Percentiles rank a stretch among this genome's conserved stretches.
phyloP scores from a whole-genome alignment of 345 rosid genomes.

The Toxicodendron radicans region DNA sequence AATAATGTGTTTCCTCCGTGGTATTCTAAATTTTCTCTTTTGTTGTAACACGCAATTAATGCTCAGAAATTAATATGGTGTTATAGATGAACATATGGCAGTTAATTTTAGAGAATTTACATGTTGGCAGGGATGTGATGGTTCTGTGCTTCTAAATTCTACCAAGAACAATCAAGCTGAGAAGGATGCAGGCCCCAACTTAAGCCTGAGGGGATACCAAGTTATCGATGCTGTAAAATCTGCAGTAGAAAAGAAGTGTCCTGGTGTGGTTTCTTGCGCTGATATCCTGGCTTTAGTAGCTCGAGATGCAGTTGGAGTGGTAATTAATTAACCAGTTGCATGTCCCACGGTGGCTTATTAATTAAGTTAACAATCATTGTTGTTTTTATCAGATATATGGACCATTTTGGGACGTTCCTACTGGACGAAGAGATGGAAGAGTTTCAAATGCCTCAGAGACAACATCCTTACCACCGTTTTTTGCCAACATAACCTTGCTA shows the following conservation, averaged over 20 bases:
- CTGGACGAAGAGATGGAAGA: slow-evolving; percentile 66
- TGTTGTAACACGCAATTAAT: too few species aligned
- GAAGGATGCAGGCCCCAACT: slow-evolving; percentile 42
- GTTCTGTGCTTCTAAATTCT: slow-evolving; percentile 45
- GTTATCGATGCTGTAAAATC: slow-evolving; percentile 51
- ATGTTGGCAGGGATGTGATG: slow-evolving; percentile 52
- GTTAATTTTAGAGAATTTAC: neutral
- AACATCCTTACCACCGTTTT: slow-evolving; percentile 41
- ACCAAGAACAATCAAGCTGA: slow-evolving; percentile 37
- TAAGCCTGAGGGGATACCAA: slow-evolving; percentile 44
- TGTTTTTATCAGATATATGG: slow-evolving; percentile 44
- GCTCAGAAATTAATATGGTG: too few species aligned
- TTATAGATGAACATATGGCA: neutral
- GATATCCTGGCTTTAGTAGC: slow-evolving; percentile 33
- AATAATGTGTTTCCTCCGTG: too few species aligned
- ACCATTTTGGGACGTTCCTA: slow-evolving; percentile 56
- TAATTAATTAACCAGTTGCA: slow-evolving; percentile 2
- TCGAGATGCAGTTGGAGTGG: slow-evolving; percentile 43
- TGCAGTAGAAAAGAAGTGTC: slow-evolving; percentile 32
- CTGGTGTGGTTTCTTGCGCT: slow-evolving; percentile 39
- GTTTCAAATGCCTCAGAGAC: slow-evolving; percentile 39
- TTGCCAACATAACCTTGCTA: slow-evolving; percentile 26
- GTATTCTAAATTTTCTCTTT: too few species aligned
- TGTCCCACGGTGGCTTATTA: too few species aligned
- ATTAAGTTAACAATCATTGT: neutral